phyloP scores from a whole-genome alignment of 1,284 basidiomycete species.

The Mycosarcoma mackinlayi region DNA sequence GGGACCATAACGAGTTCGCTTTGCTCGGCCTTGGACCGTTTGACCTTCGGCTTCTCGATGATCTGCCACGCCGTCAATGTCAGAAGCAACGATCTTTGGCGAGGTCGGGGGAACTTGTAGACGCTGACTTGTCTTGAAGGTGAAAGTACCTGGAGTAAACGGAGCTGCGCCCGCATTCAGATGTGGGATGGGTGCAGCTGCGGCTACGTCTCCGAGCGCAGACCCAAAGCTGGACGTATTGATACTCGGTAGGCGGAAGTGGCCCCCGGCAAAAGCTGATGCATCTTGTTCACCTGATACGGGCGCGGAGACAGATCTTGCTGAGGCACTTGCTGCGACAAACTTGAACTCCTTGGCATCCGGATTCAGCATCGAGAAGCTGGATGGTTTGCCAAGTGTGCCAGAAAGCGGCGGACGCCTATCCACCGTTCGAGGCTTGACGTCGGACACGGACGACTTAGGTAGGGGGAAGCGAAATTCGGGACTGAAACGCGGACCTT shows the following conservation, averaged over 20 bases:
- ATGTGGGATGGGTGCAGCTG: slow-evolving; percentile 24
- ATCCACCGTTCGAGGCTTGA: no score
- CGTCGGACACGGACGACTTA: slow-evolving; percentile 3
- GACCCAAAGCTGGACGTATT: slow-evolving; percentile 58
- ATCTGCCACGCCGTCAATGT: neutral
- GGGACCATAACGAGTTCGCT: slow-evolving; percentile 46
- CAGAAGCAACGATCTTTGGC: neutral
- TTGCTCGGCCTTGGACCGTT: slow-evolving; percentile 54
- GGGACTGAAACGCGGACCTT: slow-evolving; percentile 30
- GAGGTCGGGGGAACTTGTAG: slow-evolving; percentile 23
- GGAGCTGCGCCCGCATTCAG: slow-evolving; percentile 58
- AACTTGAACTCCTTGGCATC: slow-evolving; percentile 54
- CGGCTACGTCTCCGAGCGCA: slow-evolving; percentile 27
- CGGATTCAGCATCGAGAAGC: slow-evolving; percentile 48
- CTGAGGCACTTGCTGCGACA: slow-evolving; percentile 14
- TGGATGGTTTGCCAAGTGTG: slow-evolving; percentile 38
- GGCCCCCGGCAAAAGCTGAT: neutral
- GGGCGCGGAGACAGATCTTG: slow-evolving; percentile 22
- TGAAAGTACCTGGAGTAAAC: slow-evolving; percentile 58
- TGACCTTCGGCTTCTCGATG: slow-evolving; percentile 10
- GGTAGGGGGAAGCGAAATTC: slow-evolving; percentile 51
- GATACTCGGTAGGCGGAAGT: slow-evolving; percentile 60
- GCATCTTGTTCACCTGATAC: slow-evolving; percentile 4
- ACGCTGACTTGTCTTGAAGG: slow-evolving; percentile 52
- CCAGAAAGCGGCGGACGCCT: slow-evolving; percentile 18